A percentile compares a stretch with the other conserved stretches of the same genome.
phyloP scores from a whole-genome alignment of 129 eudicot species.

The Smallanthus sonchifolius region DNA sequence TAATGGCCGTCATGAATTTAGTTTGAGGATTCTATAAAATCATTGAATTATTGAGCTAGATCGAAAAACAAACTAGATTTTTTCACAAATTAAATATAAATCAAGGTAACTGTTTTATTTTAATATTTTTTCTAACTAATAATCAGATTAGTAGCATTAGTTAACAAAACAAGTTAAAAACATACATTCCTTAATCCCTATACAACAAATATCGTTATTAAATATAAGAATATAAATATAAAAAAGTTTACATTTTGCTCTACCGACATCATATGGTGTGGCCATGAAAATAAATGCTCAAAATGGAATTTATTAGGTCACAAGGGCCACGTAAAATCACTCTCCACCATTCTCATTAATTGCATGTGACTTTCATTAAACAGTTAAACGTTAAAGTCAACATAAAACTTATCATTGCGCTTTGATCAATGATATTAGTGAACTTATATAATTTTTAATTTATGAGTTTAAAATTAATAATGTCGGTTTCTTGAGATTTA shows the following conservation, averaged over 20 bases:
- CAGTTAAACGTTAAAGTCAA: neutral
- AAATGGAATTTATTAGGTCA: conserved; percentile 25
- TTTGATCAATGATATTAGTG: neutral
- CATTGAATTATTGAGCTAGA: too few species aligned
- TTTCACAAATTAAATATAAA: too few species aligned
- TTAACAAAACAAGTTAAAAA: too few species aligned
- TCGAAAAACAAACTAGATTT: too few species aligned
- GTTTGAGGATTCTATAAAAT: too few species aligned
- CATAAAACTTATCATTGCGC: neutral
- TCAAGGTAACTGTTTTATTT: too few species aligned
- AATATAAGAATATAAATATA: neutral
- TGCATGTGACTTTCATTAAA: neutral
- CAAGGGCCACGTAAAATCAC: conserved; percentile 7
- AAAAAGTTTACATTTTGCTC: neutral
- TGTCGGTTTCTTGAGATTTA: too few species aligned
- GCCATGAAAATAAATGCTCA: conserved; percentile 2
- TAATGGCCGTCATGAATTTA: too few species aligned
- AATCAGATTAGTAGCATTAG: too few species aligned
- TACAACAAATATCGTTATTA: neutral
- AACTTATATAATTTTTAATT: neutral
- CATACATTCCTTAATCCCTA: too few species aligned
- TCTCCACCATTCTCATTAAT: conserved; percentile 5
- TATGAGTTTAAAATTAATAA: neutral
- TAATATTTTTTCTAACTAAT: too few species aligned
- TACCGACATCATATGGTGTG: conserved; percentile 18